Evolutionary conservation across 495 filamentous ascomycete genomes (phyloP).

Genomic region (Oidiodendron maius): DNA sequence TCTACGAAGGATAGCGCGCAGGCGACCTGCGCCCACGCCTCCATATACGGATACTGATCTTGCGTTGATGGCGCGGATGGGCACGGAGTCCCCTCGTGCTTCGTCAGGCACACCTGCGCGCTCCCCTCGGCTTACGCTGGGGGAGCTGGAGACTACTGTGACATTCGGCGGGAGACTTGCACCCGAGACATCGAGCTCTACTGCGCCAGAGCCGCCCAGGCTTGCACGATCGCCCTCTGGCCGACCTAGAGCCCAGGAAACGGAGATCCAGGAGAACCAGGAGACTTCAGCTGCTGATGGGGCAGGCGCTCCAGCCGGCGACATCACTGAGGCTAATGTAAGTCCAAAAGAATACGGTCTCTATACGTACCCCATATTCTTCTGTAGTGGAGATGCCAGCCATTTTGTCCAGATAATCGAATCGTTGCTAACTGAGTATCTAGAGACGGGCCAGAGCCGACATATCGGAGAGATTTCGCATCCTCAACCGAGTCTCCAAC

Average conservation of each 20-base stretch:
- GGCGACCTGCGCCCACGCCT: constrained; percentile 16
- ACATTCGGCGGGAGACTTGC: background rate
- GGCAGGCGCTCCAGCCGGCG: too few species aligned
- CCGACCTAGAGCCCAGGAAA: too few species aligned
- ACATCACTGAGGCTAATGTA: too few species aligned
- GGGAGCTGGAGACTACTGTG: background rate
- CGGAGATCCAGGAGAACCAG: too few species aligned
- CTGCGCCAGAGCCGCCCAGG: too few species aligned
- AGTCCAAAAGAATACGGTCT: too few species aligned
- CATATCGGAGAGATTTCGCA: constrained; percentile 10
- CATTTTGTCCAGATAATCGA: too few species aligned
- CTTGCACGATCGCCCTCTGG: too few species aligned
- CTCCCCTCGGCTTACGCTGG: constrained; percentile 4
- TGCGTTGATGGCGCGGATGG: constrained; percentile 7
- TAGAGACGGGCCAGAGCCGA: constrained; percentile 6
- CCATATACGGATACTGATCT: constrained; percentile 18
- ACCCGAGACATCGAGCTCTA: too few species aligned
- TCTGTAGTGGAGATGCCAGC: too few species aligned
- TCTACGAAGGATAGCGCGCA: constrained; percentile 14
- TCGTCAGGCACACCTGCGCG: constrained; percentile 14
- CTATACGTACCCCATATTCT: too few species aligned
- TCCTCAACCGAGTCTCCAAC: constrained; percentile 11
- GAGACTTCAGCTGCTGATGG: too few species aligned
- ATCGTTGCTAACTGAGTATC: constrained; percentile 3
- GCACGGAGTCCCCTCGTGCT: constrained; percentile 9